Percentiles rank a stretch among this genome's conserved stretches.
Conservation (phyloP, 495 filamentous ascomycete genomes). For the Podospora conica region DNA sequence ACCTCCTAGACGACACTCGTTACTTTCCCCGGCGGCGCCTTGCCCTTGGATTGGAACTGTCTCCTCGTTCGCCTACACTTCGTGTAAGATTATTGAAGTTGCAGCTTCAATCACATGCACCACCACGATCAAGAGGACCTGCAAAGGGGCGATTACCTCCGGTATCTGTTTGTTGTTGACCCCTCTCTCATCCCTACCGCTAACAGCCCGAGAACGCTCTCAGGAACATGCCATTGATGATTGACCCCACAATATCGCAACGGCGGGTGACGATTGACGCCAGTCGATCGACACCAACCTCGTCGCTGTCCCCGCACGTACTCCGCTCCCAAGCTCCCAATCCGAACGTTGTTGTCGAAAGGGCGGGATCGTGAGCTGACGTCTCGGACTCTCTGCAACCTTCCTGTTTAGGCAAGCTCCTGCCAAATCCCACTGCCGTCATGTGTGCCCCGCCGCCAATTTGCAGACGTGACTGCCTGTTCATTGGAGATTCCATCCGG, state of each 20-base stretch:
- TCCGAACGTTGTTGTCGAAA: neutral
- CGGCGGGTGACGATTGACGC: too few relatives aligned
- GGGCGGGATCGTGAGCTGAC: neutral
- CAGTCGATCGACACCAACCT: neutral
- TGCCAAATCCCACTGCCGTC: neutral
- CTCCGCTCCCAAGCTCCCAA: neutral
- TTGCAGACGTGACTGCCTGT: neutral
- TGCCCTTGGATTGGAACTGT: neutral
- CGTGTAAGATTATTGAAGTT: too few relatives aligned
- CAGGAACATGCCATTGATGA: neutral
- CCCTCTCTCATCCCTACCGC: neutral
- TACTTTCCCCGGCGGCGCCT: neutral
- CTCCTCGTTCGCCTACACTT: neutral
- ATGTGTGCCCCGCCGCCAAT: neutral
- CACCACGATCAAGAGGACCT: neutral
- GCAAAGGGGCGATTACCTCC: neutral
- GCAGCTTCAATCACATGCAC: neutral
- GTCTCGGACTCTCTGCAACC: neutral
- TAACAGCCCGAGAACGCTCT: neutral
- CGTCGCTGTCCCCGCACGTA: too few relatives aligned
- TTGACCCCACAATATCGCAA: neutral
- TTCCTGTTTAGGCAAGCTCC: neutral
- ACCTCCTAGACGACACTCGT: too few relatives aligned
- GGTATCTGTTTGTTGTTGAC: neutral
- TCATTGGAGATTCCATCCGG: neutral